Evolutionary conservation across 768 basidiomycete genomes (phyloP), one percentile per base, ranked within the genome.

Genomic region (Calvatia gigantea): DNA sequence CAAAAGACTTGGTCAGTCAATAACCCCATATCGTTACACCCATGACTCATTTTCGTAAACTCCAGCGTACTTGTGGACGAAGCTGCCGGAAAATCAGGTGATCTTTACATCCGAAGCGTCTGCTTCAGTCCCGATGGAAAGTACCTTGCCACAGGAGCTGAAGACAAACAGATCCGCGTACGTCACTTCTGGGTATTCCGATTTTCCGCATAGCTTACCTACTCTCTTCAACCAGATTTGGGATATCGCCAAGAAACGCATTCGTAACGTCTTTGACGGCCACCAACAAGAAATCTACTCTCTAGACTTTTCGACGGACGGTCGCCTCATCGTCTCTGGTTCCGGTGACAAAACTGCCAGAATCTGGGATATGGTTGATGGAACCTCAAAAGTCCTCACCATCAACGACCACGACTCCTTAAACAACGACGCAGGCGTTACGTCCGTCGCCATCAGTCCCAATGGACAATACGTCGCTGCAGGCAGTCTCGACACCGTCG

Each of bases 221-320:
- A 27, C 21, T 27, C 61, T 41, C 38, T 28, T 41, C 41, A 17
- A 28, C 4, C 62, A 94, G 89, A 89, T 95, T 61, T 95, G 92
- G 92, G 91, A 94, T 65, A 90, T 95, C 58, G 77, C 77, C 44
- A 84, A 82, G 63, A 84, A 86, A 61, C 81, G 80, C 31, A 90
- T 94, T 62, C 81, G 84, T 49, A 83, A 80, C 48, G 74, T 88
- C 11, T 91, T 94, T 60, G 85, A 87, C 58, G 93, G 92, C 2
- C 93, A 95, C 71, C 82, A 83, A 62, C 89, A 91, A 65, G 92
- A 94, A 65, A 92, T 95, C 61, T 95, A 95, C 70, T 91, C 92
- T 4, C 84, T 95, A 57, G 91, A 89, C 66, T 94, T 94, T 69
- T 90, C 91, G 2, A 70, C 77, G 8, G 89, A 93, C 60, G 92